Evolutionary conservation across 805 yeast genomes (phyloP), one percentile per base, ranked within the genome.

Genomic region (Nadsonia fulvescens): DNA sequence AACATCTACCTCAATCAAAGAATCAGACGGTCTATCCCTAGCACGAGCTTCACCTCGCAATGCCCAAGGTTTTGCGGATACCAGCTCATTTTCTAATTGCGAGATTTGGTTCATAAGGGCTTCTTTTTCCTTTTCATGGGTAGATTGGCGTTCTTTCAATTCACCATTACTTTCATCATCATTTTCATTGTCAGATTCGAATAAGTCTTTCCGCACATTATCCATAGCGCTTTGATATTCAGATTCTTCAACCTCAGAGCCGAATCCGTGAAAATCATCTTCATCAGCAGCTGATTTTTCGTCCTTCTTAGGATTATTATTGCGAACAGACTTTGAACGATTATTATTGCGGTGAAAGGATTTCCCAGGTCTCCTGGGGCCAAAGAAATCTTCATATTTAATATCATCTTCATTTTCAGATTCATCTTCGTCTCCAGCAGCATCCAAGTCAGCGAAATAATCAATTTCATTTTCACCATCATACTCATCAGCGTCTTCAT

Each of bases 41-140:
- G 82, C 77, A 31, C 65, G 63, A 2, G 79, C 82, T 52, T 89
- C 98, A 52, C 98, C 98, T 40, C 71, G 75, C 66, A 86, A 62
- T 5, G 93, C 70, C 98, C 98, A 86, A 41, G 70, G 70, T 54
- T 89, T 86, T 31, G 75, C 86, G 4, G 83, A 89, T 15, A 86
- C 70, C 10, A 89, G 72, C 46, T 83, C 95, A 23, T 70, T 67
- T 51, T 86, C 98, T 25, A 83, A 57, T 38, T 64, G 60, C 18
- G 64, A 64, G 33, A 89, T 89, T 49, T 89, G 92, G 18, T 63
- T 60, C 40, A 72, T 77, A 14, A 89, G 57, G 32, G 66, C 67
- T 27, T 58, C 56, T 49, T 86, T 95, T 46, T 81, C 92, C 38
- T 65, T 73, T 49, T 86, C 91, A 45, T 68, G 81, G 4, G 79